phyloP scores from a whole-genome alignment of 179 eudicot species.

The Pouteria campechiana region DNA sequence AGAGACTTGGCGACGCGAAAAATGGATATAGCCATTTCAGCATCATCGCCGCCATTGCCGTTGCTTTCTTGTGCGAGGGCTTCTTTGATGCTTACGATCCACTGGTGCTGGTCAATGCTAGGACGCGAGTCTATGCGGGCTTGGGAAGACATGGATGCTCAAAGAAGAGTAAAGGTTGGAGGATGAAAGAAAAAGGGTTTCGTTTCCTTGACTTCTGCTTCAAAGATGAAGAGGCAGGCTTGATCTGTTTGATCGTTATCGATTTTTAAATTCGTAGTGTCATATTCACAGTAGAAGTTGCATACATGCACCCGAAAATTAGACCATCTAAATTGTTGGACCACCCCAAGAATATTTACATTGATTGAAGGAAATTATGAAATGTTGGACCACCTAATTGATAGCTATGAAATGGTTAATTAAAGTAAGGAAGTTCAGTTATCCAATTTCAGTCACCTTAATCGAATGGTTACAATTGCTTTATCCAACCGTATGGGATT shows the following conservation, averaged over 20 bases:
- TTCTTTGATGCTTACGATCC: constrained; percentile 19
- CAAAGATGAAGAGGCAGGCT: background rate
- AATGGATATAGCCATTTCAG: constrained; percentile 12
- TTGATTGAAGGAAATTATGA: no score
- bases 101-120: constrained; percentile 9
- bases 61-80: constrained; percentile 10
- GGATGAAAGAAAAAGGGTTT: background rate
- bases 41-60: constrained; percentile 5
- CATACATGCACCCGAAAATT: no score
- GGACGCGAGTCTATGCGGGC: constrained; percentile 4
- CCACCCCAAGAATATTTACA: no score
- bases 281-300: no score
- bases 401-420: no score
- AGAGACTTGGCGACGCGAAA: constrained; percentile 13
- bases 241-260: background rate
- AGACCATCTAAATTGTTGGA: no score
- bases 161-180: background rate
- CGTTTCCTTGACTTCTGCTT: background rate
- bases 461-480: no score
- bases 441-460: no score
- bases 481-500: no score
- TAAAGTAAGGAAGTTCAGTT: no score
- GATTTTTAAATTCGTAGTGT: no score
- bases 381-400: no score
- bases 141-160: constrained; percentile 3